Conservation (phyloP, 2,329 filamentous ascomycete genomes). For the Sphaerulina vaccinii region DNA sequence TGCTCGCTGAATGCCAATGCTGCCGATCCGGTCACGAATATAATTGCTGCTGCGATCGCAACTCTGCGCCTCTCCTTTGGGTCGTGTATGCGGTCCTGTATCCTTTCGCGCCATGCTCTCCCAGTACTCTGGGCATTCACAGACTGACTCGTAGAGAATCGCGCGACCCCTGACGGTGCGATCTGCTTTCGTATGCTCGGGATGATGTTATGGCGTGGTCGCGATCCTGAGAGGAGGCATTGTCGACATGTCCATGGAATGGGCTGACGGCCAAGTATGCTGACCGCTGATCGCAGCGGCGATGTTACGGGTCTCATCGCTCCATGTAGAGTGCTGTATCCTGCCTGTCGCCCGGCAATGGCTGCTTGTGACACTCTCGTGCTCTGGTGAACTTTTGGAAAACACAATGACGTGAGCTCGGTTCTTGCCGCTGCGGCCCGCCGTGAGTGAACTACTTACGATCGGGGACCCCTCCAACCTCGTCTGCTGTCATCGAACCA, state of each 20-base stretch:
- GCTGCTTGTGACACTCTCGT: not conserved
- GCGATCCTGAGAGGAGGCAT: slow-evolving; percentile 24
- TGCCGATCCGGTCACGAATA: slow-evolving; percentile 38
- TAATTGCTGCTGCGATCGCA: slow-evolving; percentile 32
- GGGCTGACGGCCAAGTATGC: slow-evolving; percentile 8
- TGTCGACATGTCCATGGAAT: slow-evolving; percentile 28
- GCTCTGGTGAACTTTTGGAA: not conserved
- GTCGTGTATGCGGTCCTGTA: slow-evolving; percentile 19
- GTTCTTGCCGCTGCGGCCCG: not conserved
- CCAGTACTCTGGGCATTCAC: slow-evolving; percentile 28
- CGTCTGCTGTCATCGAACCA: not conserved
- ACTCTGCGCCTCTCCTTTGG: slow-evolving; percentile 30
- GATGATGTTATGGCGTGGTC: slow-evolving; percentile 2
- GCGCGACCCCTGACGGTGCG: not conserved
- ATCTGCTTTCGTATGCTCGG: slow-evolving; percentile 3
- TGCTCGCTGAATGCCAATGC: slow-evolving; percentile 60
- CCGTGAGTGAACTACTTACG: not conserved
- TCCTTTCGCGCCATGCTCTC: slow-evolving; percentile 33
- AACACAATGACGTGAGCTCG: not conserved
- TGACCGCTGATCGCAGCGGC: slow-evolving; percentile 18
- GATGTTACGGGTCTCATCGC: slow-evolving; percentile 28
- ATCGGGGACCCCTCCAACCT: not conserved
- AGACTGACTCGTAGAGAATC: slow-evolving; percentile 4
- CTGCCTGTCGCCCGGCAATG: slow-evolving; percentile 11
- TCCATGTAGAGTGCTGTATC: slow-evolving; percentile 16